These are phyloP conservation scores for Trametes sp. DNA, from an alignment of 1,284 basidiomycete species.

Conservation along the genomic window DNA sequence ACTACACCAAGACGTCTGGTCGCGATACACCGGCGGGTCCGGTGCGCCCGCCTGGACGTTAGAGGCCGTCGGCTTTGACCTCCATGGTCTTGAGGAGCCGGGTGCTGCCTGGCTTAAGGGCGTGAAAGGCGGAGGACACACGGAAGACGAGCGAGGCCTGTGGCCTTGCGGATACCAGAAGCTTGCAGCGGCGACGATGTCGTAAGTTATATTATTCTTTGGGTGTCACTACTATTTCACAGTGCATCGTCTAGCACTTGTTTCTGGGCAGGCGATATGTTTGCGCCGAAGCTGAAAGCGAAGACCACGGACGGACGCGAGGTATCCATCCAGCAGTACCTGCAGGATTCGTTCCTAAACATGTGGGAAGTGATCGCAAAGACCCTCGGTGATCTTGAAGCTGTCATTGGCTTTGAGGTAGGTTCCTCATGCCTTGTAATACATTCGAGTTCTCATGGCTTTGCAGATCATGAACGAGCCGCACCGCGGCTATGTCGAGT, in stretches of 20 bases:
- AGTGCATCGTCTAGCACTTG: conserved; percentile 59
- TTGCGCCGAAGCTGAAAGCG: conserved; percentile 77
- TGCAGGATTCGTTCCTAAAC: conserved; percentile 85
- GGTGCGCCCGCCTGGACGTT: conserved; percentile 95
- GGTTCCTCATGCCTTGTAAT: neutral
- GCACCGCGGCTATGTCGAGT: conserved; percentile 89
- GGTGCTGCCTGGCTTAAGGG: conserved; percentile 88
- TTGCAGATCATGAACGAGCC: conserved; percentile 93
- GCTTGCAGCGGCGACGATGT: conserved; percentile 87
- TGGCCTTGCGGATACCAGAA: conserved; percentile 96
- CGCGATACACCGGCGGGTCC: conserved; percentile 91
- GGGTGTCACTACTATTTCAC: conserved; percentile 31
- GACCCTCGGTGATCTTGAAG: conserved; percentile 76
- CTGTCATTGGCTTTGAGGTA: conserved; percentile 89
- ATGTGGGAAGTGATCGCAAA: conserved; percentile 79
- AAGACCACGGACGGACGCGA: conserved; percentile 54
- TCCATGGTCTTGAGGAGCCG: conserved; percentile 76
- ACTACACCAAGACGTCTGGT: conserved; percentile 95
- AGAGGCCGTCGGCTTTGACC: conserved; percentile 80
- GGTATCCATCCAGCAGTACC: conserved; percentile 80
- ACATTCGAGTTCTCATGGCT: neutral
- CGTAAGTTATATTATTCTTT: conserved; percentile 56
- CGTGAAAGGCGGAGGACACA: conserved; percentile 75
- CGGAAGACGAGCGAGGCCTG: conserved; percentile 77
- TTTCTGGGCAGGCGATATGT: conserved; percentile 91